Base-by-base conservation (phyloP, 257 asterid genomes). In the Plectranthus barbatus region DNA sequence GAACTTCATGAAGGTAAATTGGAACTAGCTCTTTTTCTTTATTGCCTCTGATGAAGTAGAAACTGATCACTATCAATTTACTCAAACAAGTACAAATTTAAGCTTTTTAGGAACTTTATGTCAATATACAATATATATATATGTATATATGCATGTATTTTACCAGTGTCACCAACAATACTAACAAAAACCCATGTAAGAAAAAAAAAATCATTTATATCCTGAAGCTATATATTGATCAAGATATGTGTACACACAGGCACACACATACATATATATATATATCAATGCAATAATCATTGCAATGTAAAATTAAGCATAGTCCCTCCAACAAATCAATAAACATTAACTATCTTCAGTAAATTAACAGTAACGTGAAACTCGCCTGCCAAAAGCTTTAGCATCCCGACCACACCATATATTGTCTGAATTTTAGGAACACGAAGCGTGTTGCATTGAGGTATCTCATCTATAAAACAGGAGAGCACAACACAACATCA, bases 331-430 rank as follows among this genome's bases (percentile, higher is more conserved):
- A 7, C 8, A 44, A 44, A 58, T 26, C 36, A 51, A 49, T 49
- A 57, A 1, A 26, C 31, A 14, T 46, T 58, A 52, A 50, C 7
- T 54, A 54, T 47, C 62, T 9, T 42, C 57, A 26, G 49, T 45
- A 48, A 18, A 62, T 23, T 12, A 56, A 64, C 48, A 40, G 69
- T 31, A 24, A 46, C 21, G 17, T 14, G 39, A 18, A 77, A 77
- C 93, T 75, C 72, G 76, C 98, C 96, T 76, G 96, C 94, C 66
- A 86, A 58, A 59, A 91, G 96, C 80, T 88, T 91, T 60, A 91
- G 84, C 82, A 83, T 75, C 66, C 98, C 98, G 55, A 91, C 79
- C 51, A 91, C 87, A 34, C 98, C 98, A 66, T 86, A 91, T 76
- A 91, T 80, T 29, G 89, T 88, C 63, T 44, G 81, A 56, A 84